Percentiles rank a stretch among this genome's conserved stretches.
Conservation (phyloP, 2,329 filamentous ascomycete species). For the Alternaria ethzedia region DNA sequence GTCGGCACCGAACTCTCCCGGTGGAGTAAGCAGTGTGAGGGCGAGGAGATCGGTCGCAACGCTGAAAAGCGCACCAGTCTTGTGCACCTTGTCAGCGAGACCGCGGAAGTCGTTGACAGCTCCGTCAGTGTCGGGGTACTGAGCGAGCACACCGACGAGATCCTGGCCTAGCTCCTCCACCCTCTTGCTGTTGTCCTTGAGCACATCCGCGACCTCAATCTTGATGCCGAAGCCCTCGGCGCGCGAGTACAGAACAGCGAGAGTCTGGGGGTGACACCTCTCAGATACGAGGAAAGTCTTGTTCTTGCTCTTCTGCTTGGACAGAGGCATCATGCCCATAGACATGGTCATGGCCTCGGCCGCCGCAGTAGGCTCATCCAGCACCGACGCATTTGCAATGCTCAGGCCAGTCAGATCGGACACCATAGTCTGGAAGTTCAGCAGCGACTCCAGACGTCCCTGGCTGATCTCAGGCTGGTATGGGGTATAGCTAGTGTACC, state of each 20-base stretch:
- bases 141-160: conserved; percentile 87
- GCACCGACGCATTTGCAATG: conserved; percentile 87
- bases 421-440: conserved; percentile 96
- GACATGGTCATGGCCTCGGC: conserved; percentile 97
- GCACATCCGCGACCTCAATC: conserved; percentile 74
- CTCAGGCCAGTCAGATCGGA: conserved; percentile 85
- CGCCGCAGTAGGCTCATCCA: conserved; percentile 91
- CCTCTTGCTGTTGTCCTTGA: conserved; percentile 67
- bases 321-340: conserved; percentile 73
- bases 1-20: conserved; percentile 93
- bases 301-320: conserved; percentile 73
- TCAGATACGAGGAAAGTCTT: conserved; percentile 87
- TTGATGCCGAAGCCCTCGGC: conserved; percentile 91
- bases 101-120: conserved; percentile 75
- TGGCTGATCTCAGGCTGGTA: conserved; percentile 98
- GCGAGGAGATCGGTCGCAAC: conserved; percentile 90
- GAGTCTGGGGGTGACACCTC: conserved; percentile 82
- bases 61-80: conserved; percentile 78
- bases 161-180: conserved; percentile 79
- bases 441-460: conserved; percentile 85
- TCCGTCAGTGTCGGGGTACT: conserved; percentile 91
- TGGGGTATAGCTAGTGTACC: conserved; percentile 98
- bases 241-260: conserved; percentile 81
- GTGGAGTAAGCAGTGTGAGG: conserved; percentile 84
- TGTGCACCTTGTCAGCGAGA: conserved; percentile 79